Conservation (phyloP, 176 grass and related monocot species). For the Hordeum vulgare region DNA sequence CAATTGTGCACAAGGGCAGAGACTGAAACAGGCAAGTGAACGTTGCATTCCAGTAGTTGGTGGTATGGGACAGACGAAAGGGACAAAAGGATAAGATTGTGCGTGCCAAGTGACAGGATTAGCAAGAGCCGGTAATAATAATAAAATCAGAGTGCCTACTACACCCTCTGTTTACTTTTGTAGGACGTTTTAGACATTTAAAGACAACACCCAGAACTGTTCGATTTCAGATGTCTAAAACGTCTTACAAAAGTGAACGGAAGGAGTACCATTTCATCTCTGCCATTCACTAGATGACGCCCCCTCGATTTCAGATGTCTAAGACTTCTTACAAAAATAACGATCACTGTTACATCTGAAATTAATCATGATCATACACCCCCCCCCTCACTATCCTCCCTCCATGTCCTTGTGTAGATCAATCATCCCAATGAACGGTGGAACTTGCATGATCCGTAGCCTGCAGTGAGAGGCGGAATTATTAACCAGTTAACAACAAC, state of each 20-base stretch:
- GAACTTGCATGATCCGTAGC: conserved; percentile 64
- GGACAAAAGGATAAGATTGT: too few relatives aligned
- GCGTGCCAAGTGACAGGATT: neutral
- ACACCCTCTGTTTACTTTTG: too few relatives aligned
- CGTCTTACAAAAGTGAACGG: too few relatives aligned
- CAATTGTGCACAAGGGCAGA: too few relatives aligned
- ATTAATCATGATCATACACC: neutral
- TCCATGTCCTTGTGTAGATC: neutral
- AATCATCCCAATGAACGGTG: conserved; percentile 33
- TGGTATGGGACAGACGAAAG: neutral
- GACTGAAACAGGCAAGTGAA: neutral
- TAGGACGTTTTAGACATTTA: too few relatives aligned
- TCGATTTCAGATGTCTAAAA: too few relatives aligned
- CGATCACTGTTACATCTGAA: too few relatives aligned
- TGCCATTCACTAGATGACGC: neutral
- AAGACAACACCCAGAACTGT: too few relatives aligned
- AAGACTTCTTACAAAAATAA: too few relatives aligned
- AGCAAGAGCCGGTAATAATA: neutral
- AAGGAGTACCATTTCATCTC: neutral
- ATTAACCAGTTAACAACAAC: neutral
- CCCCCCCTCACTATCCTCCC: neutral
- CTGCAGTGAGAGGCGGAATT: conserved; percentile 16
- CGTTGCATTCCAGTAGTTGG: neutral
- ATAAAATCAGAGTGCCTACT: neutral
- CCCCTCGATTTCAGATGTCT: too few relatives aligned